Evolutionary conservation across 225 moss, liverwort and hornwort genomes (phyloP), one percentile per base, ranked within the genome.

Genomic region (Pleurozium schreberi): DNA sequence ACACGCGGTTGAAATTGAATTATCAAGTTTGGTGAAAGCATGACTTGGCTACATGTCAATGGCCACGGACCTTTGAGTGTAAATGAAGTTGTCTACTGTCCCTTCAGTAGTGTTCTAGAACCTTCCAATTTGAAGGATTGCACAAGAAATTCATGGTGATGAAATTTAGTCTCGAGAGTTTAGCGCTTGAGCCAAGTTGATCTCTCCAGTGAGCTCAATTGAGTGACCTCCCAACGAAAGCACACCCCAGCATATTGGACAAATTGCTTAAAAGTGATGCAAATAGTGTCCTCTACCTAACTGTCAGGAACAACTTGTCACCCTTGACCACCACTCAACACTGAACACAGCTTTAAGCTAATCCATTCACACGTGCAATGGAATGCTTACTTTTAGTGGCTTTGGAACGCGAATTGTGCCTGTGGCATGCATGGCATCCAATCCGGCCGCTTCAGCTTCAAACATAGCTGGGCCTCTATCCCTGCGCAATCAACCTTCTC

Each of bases 381-480:
- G 33, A 38, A 55, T 33, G 83, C 91, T 91, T 76, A 97, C 97
- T 87, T 96, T 96, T 26, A 92, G 77, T 42, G 99, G 96, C 84
- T 96, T 97, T 4, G 99, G 99, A 84, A 99, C 94, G n/a, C 97
- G 96, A 88, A 99, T 92, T 52, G 95, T 93, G 90, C 90, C 90
- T 17, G 97, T 97, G 70, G 94, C 89, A 90, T 91, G 92, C 97
- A 99, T 99, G 84, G 97, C 97, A 83, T 94, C 85, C 58, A 99
- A 92, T n/a, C 99, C 99, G 40, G 94, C 95, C 18, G 99, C 99
- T 86, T 99, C 99, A 80, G 93, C 99, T 91, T 97, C 97, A 91
- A 99, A 99, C 97, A 99, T 99, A 34, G 94, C 93, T 58, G 96
- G 94, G 52, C 95, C 99, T 64, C 93, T 75, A 88, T 96, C 93